Evolutionary conservation across 1,284 basidiomycete genomes (phyloP).

Genomic region (Uromyces viciae-fabae): DNA sequence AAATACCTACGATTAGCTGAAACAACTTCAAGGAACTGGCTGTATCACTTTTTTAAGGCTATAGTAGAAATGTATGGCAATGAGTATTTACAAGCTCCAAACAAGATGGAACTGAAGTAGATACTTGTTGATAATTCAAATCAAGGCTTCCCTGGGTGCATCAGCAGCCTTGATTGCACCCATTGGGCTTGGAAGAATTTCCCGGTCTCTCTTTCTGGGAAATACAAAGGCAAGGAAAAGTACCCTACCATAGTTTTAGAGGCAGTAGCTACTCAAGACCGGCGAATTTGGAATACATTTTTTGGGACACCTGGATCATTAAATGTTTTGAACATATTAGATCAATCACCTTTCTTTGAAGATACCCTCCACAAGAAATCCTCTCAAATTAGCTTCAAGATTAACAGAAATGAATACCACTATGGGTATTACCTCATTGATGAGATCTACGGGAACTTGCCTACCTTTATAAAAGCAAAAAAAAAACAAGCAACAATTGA

Average conservation of each 20-base stretch:
- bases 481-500: neutral
- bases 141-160: neutral
- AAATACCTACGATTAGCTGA: neutral
- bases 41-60: neutral
- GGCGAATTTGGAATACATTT: neutral
- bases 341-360: neutral
- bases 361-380: neutral
- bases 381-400: neutral
- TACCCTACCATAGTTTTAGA: neutral
- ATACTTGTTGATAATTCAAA: neutral
- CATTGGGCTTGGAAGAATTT: neutral
- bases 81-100: slow-evolving; percentile 3
- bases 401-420: slow-evolving; percentile 1
- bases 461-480: neutral
- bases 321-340: slow-evolving; percentile 12
- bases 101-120: neutral
- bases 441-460: neutral
- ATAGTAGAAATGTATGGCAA: neutral
- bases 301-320: slow-evolving; percentile 9
- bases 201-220: neutral
- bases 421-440: slow-evolving; percentile 1
- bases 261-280: neutral
- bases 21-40: neutral
- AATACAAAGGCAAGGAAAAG: neutral
- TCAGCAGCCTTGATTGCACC: neutral